Conservation (phyloP, 2,329 filamentous ascomycete species). For the Apiospora sp. region DNA sequence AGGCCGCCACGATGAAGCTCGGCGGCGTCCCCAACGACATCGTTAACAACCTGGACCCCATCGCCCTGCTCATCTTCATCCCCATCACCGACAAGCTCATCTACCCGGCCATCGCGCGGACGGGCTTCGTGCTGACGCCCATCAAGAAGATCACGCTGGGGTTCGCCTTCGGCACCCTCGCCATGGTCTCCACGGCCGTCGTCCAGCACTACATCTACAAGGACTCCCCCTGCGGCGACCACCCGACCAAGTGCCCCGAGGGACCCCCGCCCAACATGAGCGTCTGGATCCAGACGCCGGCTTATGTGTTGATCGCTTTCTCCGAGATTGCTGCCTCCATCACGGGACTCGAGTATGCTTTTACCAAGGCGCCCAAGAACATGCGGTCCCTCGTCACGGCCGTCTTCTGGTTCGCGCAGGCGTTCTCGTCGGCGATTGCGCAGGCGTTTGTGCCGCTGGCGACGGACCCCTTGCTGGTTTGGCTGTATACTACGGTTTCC, state of each 20-base stretch:
- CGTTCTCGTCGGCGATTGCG: conserved; percentile 72
- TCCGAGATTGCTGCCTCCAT: conserved; percentile 60
- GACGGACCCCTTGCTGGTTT: conserved; percentile 72
- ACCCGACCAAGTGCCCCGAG: conserved; percentile 49
- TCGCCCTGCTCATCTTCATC: conserved; percentile 78
- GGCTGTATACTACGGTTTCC: conserved; percentile 76
- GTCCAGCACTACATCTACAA: conserved; percentile 72
- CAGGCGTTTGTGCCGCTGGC: conserved; percentile 67
- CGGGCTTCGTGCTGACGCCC: conserved; percentile 72
- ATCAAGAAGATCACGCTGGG: conserved; percentile 79
- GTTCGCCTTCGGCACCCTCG: conserved; percentile 70
- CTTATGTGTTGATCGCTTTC: conserved; percentile 58
- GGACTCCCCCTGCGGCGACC: conserved; percentile 67
- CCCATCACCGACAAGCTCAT: conserved; percentile 73
- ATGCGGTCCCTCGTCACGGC: conserved; percentile 78
- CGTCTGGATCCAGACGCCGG: conserved; percentile 66
- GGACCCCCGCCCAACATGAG: conserved; percentile 56
- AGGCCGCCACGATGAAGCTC: conserved; percentile 71
- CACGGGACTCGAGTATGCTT: conserved; percentile 75
- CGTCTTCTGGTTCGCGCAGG: conserved; percentile 73
- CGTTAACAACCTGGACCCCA: conserved; percentile 78
- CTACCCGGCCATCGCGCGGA: conserved; percentile 72
- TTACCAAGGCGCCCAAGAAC: conserved; percentile 77
- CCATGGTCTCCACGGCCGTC: conserved; percentile 66
- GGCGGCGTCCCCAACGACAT: conserved; percentile 81